Base-by-base conservation (phyloP, 1,284 basidiomycete species). In the Leccinum griseonigrum region DNA sequence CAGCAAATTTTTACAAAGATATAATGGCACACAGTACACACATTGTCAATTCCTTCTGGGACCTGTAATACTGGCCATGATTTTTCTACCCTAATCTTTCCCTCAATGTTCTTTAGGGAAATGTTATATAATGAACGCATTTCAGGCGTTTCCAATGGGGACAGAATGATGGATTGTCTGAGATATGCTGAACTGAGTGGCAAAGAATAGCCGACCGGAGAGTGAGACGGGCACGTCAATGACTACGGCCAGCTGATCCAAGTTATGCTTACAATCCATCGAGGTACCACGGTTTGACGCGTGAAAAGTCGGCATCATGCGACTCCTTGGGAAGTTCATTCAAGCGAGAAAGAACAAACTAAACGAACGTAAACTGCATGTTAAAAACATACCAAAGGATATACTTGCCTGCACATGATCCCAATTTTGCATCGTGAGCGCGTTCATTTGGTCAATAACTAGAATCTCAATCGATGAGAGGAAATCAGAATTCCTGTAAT, bases 401-500 rank as follows among this genome's bases (percentile, higher is more conserved):
- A 32, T 5, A 38, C 60, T 16, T 58, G 92, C 95, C 81, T 96
- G 91, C 16, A 97, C 83, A 73, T 99, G 97, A 57, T 98, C 95
- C 97, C 97, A 99, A 71, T 99, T 99, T 78, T 99, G 97, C 97
- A 99, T 99, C 7, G 87, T 84, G 72, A 99, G 84, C 2, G 92
- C 90, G 72, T 99, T 95, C 78, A 94, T 82, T 69, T 98, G 95
- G 74, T 99, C 97, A 9, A 92, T 83, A n/a, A 98, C 77, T n/a
- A 94, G 76, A 14, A 99, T 78, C 75, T 99, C 97, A 65, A 99
- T 92, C 3, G 94, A 97, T 3, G 93, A 93, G 57, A 99, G 80
- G 74, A 97, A 94, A 76, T 99, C 97, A 5, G 86, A 87, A 67
- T 84, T 90, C 69, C 92, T 94, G 68, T 5, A 34, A 54, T 50